phyloP scores from a whole-genome alignment of 2,329 filamentous ascomycete genomes.

The Dothistroma septosporum region DNA sequence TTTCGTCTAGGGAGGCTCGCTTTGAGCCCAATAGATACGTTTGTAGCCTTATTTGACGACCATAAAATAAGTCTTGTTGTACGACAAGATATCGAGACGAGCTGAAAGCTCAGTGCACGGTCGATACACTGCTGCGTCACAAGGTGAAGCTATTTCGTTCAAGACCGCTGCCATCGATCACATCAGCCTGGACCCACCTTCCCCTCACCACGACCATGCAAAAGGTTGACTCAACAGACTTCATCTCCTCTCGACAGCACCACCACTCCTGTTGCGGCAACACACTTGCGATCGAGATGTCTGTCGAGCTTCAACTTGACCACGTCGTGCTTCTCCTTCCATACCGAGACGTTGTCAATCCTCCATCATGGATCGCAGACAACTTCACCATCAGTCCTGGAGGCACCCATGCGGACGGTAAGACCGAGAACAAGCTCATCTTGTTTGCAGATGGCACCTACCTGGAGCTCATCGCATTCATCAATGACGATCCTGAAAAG shows the following conservation, averaged over 20 bases:
- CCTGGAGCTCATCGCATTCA: constrained; percentile 63
- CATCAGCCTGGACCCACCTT: too few species aligned
- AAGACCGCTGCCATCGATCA: too few species aligned
- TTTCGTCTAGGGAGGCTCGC: not conserved
- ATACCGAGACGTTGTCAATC: constrained; percentile 43
- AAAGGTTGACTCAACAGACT: not conserved
- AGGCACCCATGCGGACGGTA: constrained; percentile 58
- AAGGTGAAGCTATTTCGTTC: too few species aligned
- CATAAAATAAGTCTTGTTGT: not conserved
- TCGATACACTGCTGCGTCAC: too few species aligned
- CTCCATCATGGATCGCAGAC: constrained; percentile 50
- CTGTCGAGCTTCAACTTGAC: constrained; percentile 45
- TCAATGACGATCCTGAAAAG: constrained; percentile 42
- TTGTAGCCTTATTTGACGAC: not conserved
- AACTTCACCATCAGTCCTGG: constrained; percentile 58
- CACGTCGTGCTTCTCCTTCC: constrained; percentile 63
- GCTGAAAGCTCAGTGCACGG: too few species aligned
- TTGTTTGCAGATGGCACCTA: constrained; percentile 62
- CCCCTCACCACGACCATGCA: too few species aligned
- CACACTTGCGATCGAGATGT: constrained; percentile 4
- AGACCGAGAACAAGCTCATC: constrained; percentile 60
- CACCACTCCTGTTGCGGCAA: not conserved
- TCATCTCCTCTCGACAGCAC: not conserved
- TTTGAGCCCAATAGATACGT: not conserved
- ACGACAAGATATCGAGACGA: not conserved